These are phyloP conservation scores for Xylaria curta DNA, from an alignment of 495 filamentous ascomycete species.

Conservation along the genomic window DNA sequence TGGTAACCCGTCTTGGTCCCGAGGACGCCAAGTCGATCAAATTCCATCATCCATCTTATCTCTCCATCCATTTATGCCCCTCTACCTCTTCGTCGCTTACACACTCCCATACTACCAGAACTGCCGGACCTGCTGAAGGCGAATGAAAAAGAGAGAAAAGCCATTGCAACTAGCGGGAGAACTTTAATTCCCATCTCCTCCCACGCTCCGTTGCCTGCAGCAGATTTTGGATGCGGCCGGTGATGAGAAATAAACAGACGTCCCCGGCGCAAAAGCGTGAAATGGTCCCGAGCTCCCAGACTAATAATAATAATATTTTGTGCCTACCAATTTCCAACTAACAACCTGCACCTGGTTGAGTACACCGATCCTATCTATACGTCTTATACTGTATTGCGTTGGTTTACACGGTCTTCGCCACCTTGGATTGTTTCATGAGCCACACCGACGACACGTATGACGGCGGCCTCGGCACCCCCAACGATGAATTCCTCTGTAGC, in stretches of 20 bases:
- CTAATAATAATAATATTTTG: constrained; percentile 11
- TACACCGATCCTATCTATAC: no score
- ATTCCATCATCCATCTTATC: constrained; percentile 26
- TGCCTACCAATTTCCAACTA: background rate
- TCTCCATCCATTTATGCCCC: constrained; percentile 17
- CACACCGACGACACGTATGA: background rate
- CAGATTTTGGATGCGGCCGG: background rate
- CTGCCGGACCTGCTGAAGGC: background rate
- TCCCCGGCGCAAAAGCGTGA: constrained; percentile 12
- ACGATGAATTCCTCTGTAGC: constrained; percentile 15
- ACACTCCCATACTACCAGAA: background rate
- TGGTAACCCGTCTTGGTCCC: background rate
- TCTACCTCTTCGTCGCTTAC: constrained; percentile 11
- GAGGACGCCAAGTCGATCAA: constrained; percentile 25
- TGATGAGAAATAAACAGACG: constrained; percentile 9
- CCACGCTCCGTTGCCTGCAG: background rate
- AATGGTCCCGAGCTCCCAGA: constrained; percentile 13
- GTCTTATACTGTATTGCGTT: background rate
- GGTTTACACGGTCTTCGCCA: background rate
- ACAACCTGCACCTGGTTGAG: background rate
- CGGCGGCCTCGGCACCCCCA: constrained; percentile 10
- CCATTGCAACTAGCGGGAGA: background rate
- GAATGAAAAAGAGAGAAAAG: background rate
- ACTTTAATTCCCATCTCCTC: background rate
- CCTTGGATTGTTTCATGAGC: constrained; percentile 4